Conservation (phyloP, 2,329 filamentous ascomycete species). For the Colletotrichum liriopes region DNA sequence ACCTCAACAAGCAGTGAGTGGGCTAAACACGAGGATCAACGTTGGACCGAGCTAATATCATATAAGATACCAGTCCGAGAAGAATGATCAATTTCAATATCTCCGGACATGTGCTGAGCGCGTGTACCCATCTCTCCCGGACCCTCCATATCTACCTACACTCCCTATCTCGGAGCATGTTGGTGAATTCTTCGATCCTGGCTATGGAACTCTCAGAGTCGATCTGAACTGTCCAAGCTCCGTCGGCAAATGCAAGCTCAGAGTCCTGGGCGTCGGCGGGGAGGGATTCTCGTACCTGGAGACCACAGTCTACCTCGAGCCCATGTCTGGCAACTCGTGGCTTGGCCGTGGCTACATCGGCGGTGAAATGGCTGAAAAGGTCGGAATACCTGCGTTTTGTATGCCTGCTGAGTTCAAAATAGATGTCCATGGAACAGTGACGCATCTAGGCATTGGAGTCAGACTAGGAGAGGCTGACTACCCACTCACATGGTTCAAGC, state of each 20-base stretch:
- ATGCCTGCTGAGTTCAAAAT: slow-evolving; percentile 24
- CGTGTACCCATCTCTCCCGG: slow-evolving; percentile 41
- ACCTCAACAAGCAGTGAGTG: slow-evolving; percentile 42
- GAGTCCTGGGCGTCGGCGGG: slow-evolving; percentile 10
- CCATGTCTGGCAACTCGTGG: slow-evolving; percentile 46
- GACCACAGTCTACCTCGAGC: slow-evolving; percentile 23
- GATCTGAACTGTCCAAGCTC: slow-evolving; percentile 38
- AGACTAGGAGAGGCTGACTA: slow-evolving; percentile 7
- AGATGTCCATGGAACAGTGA: background rate
- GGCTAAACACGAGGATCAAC: background rate
- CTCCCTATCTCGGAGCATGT: slow-evolving; percentile 59
- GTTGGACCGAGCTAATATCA: background rate
- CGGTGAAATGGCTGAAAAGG: rapidly evolving
- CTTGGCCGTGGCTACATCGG: slow-evolving; percentile 24
- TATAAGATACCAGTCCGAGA: background rate
- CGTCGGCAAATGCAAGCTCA: slow-evolving; percentile 42
- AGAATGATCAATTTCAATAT: background rate
- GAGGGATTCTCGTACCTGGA: slow-evolving; percentile 9
- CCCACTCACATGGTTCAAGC: slow-evolving; percentile 31
- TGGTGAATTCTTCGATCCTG: slow-evolving; percentile 56
- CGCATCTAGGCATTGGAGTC: slow-evolving; percentile 21
- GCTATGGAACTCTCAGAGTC: slow-evolving; percentile 45
- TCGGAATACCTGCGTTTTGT: background rate
- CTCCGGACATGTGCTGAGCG: slow-evolving; percentile 44
- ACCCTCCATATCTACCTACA: slow-evolving; percentile 50